Evolutionary conservation across 805 yeast species (phyloP).

Genomic region (Brettanomyces bruxellensis): DNA sequence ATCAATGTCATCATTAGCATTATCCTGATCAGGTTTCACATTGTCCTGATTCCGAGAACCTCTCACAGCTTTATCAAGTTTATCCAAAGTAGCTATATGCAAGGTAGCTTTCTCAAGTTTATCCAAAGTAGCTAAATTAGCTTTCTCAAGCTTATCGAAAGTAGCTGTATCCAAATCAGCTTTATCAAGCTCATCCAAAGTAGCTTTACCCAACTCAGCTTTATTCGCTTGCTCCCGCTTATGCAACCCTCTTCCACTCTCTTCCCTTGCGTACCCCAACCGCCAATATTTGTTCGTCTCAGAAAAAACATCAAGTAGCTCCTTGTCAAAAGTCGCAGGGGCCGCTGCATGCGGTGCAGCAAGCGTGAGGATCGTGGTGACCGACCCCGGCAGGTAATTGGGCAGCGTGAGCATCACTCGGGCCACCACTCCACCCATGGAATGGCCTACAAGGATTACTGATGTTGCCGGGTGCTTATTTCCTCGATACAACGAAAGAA

Average conservation of each 20-base stretch:
- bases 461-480: constrained; percentile 32
- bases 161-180: too few relatives aligned
- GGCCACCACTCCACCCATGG: constrained; percentile 97
- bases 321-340: constrained; percentile 91
- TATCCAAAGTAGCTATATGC: too few relatives aligned
- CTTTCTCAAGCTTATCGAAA: too few relatives aligned
- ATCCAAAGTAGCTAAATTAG: too few relatives aligned
- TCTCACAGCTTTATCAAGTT: too few relatives aligned
- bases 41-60: too few relatives aligned
- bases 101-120: too few relatives aligned
- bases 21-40: too few relatives aligned
- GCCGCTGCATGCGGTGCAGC: constrained; percentile 91
- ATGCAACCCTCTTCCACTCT: neutral
- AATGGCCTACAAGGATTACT: constrained; percentile 78
- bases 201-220: too few relatives aligned
- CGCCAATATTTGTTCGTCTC: constrained; percentile 77
- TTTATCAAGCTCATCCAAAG: too few relatives aligned
- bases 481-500: constrained; percentile 54
- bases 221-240: too few relatives aligned
- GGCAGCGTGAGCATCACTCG: constrained; percentile 75
- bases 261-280: constrained; percentile 33
- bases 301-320: constrained; percentile 64
- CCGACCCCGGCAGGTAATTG: constrained; percentile 61
- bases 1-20: too few relatives aligned
- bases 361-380: constrained; percentile 76